phyloP scores from a whole-genome alignment of 2,329 filamentous ascomycete genomes.

The Pseudopithomyces chartarum region DNA sequence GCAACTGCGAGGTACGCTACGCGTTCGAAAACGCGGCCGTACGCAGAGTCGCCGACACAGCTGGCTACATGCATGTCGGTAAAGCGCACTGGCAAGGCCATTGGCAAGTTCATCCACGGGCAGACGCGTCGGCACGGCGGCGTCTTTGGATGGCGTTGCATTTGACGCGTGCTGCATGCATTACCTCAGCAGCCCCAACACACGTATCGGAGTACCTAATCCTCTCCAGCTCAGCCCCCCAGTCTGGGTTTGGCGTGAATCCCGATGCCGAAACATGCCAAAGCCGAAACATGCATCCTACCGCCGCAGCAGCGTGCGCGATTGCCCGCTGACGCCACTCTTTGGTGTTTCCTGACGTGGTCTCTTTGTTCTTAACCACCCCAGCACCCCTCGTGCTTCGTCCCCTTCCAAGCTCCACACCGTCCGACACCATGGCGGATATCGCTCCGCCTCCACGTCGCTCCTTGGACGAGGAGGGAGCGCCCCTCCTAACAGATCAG shows the following conservation, averaged over 20 bases:
- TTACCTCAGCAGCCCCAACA: conserved; percentile 3
- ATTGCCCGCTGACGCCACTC: conserved; percentile 4
- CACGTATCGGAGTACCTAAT: not conserved
- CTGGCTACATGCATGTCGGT: too few relatives aligned
- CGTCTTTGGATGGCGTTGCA: not conserved
- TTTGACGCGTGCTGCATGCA: not conserved
- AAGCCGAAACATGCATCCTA: not conserved
- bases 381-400: not conserved
- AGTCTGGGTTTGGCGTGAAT: not conserved
- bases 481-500: not conserved
- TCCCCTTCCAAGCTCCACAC: not conserved
- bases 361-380: conserved; percentile 6
- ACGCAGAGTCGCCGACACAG: not conserved
- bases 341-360: not conserved
- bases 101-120: too few relatives aligned
- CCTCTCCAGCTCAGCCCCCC: not conserved
- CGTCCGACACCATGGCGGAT: not conserved
- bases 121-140: not conserved
- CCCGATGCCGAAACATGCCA: conserved; percentile 7
- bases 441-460: not conserved
- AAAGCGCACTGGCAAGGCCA: not conserved
- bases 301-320: not conserved
- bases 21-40: too few relatives aligned
- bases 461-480: conserved; percentile 5
- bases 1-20: too few relatives aligned